Evolutionary conservation across 2,329 filamentous ascomycete genomes (phyloP).

Genomic region (Graphilbum sp.): DNA sequence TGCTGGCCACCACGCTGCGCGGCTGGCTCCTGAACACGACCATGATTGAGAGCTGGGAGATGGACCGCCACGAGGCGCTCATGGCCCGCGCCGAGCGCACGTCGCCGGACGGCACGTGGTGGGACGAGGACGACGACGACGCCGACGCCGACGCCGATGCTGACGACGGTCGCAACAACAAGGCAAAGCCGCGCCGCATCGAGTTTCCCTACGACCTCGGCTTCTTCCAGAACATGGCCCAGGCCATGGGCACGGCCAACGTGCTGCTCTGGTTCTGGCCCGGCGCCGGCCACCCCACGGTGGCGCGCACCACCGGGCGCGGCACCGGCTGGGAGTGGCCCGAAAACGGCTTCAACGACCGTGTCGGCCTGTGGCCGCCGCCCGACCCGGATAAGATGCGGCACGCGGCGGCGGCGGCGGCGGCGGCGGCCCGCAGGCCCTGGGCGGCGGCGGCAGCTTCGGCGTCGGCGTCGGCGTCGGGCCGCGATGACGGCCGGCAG

Average conservation of each 20-base stretch:
- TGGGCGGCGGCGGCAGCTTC: not conserved
- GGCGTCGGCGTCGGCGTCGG: not conserved
- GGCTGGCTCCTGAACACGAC: conserved; percentile 54
- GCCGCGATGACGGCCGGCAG: conserved; percentile 1
- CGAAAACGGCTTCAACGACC: conserved; percentile 63
- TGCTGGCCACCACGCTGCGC: conserved; percentile 46
- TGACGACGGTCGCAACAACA: conserved; percentile 13
- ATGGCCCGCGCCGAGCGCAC: conserved; percentile 25
- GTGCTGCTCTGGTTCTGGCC: conserved; percentile 54
- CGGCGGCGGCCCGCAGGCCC: not conserved
- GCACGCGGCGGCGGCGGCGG: conserved; percentile 13
- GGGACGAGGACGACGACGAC: conserved; percentile 15
- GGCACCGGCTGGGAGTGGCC: conserved; percentile 45
- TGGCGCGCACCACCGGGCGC: conserved; percentile 17
- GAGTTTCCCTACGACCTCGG: conserved; percentile 76
- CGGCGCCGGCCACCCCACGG: conserved; percentile 33
- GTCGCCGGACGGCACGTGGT: conserved; percentile 24
- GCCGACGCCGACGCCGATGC: conserved; percentile 16
- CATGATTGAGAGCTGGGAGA: conserved; percentile 68
- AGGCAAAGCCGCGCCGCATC: conserved; percentile 25
- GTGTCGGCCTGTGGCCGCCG: conserved; percentile 44
- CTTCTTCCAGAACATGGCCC: conserved; percentile 54
- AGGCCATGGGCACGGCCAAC: conserved; percentile 59
- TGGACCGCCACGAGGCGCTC: conserved; percentile 44
- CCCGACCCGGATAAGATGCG: conserved; percentile 44